Conservation (phyloP, 2,329 filamentous ascomycete species). For the Rutstroemia sp. region DNA sequence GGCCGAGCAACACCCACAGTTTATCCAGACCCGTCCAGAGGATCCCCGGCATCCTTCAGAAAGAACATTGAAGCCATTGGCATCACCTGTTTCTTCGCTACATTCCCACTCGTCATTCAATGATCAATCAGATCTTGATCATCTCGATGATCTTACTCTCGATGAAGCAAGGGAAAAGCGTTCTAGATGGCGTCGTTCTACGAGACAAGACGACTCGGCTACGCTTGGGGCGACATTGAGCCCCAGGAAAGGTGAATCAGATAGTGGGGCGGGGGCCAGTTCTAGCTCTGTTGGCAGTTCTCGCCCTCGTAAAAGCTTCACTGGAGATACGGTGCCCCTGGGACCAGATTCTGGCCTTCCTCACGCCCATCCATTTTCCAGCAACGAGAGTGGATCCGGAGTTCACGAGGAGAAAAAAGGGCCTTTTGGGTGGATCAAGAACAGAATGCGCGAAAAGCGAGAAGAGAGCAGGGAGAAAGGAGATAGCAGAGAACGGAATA, state of each 20-base stretch:
- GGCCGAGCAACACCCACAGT: slow-evolving; percentile 16
- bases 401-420: slow-evolving; percentile 41
- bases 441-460: slow-evolving; percentile 50
- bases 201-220: slow-evolving; percentile 48
- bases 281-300: slow-evolving; percentile 62
- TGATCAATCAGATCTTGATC: slow-evolving; percentile 75
- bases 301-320: slow-evolving; percentile 38
- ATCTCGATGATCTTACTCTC: slow-evolving; percentile 50
- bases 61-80: slow-evolving; percentile 51
- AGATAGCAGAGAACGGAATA: slow-evolving; percentile 24
- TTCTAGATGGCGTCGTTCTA: slow-evolving; percentile 65
- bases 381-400: slow-evolving; percentile 24
- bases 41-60: slow-evolving; percentile 21
- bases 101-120: slow-evolving; percentile 60
- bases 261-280: slow-evolving; percentile 57
- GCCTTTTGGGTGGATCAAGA: slow-evolving; percentile 57
- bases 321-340: slow-evolving; percentile 33
- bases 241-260: slow-evolving; percentile 45
- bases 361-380: slow-evolving; percentile 27
- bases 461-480: slow-evolving; percentile 29
- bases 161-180: slow-evolving; percentile 59
- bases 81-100: slow-evolving; percentile 70
- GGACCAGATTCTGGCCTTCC: slow-evolving; percentile 24
- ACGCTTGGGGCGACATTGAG: slow-evolving; percentile 35
- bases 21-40: slow-evolving; percentile 16